phyloP scores from a whole-genome alignment of 371 early-diverging fungal genomes.

The Mortierella polycephala region DNA sequence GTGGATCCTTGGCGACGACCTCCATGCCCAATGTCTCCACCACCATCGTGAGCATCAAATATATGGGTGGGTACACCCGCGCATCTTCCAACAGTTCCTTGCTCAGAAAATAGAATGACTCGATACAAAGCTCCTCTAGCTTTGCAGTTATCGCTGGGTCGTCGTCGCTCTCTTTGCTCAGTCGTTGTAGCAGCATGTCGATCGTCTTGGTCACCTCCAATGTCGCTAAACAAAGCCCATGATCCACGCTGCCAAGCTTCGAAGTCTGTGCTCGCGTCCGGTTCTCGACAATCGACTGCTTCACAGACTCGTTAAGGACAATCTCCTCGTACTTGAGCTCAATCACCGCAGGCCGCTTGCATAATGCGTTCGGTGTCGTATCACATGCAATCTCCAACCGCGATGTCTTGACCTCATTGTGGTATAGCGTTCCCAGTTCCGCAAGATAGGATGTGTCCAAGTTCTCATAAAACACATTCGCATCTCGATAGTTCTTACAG shows the following conservation, averaged over 20 bases:
- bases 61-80: conserved; percentile 28
- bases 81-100: conserved; percentile 36
- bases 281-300: conserved; percentile 38
- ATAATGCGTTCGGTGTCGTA: conserved; percentile 48
- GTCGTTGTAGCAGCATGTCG: conserved; percentile 1
- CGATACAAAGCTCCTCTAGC: conserved; percentile 13
- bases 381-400: conserved; percentile 54
- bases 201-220: conserved; percentile 26
- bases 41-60: conserved; percentile 17
- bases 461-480: conserved; percentile 34
- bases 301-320: conserved; percentile 38
- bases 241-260: conserved; percentile 29
- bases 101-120: conserved; percentile 34
- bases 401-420: conserved; percentile 38
- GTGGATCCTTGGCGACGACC: conserved; percentile 37
- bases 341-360: conserved; percentile 53
- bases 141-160: background rate
- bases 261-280: conserved; percentile 26
- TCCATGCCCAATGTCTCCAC: conserved; percentile 39
- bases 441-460: conserved; percentile 52
- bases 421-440: conserved; percentile 47
- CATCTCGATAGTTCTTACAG: conserved; percentile 37
- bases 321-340: conserved; percentile 43
- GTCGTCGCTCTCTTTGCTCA: background rate
- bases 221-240: conserved; percentile 29